Evolutionary conservation across 2,329 filamentous ascomycete genomes (phyloP), one percentile per base, ranked within the genome.

Genomic region (Fusarium equiseti): DNA sequence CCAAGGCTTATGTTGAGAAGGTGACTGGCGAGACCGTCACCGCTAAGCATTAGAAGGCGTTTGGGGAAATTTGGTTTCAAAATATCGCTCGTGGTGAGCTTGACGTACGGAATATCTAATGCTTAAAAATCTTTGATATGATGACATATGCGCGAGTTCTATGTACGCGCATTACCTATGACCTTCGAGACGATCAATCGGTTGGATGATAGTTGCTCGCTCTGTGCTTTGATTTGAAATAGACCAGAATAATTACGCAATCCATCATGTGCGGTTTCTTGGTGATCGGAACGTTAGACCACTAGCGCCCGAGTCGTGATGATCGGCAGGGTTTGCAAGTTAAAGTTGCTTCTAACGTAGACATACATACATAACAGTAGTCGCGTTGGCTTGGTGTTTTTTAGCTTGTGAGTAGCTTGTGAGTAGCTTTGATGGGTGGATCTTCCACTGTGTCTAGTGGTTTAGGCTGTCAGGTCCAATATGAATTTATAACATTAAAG

Each of bases 1-100:
- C 89, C 68, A 91, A 91, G 83, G 84, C 83, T 59, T 90, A 91
- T 73, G 88, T 91, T 69, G 89, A 91, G 81, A 88, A 88, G 80
- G 66, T 91, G 79, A 91, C 89, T 51, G 89, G 89, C 67, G 89
- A 91, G 27, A 75, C 80, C 77, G 88, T 90, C 76, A 89, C 89
- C 71, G 88, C 88, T 77, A 91, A 91, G 86, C 89, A 91, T 86
- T 91, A 89, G 77, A 81, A 78, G 78, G 81, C 79, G 78, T 80
- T 81, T 48, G 58, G 58, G 67, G 68, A 63, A 66, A 63, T 61
- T 62, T 68, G 51, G 29, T 49, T 66, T 65, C 32, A 69, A 56
- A 55, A 68, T 63, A 66, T 70, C 44, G 64, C 67, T 68, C 63
- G 52, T 40, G 48, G 57, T 62, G 66, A 69, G 43, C 61, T 55